Evolutionary conservation across 192 early-diverging fungal genomes (phyloP).

Genomic region (Entomortierella lignicola): DNA sequence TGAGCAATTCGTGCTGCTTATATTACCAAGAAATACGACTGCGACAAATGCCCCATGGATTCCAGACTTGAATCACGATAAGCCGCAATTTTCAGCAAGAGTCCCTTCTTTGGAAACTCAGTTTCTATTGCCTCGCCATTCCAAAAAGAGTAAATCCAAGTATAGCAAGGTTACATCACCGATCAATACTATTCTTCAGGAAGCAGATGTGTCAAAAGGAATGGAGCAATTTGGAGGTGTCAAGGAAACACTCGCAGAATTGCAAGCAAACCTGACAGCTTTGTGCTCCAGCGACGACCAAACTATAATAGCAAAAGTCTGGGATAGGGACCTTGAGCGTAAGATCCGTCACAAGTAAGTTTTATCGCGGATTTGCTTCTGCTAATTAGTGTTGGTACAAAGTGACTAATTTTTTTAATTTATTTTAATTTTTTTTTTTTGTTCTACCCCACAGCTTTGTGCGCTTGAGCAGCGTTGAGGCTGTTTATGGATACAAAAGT

Average conservation of each 20-base stretch:
- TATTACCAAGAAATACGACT: constrained; percentile 19
- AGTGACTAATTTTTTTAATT: not conserved
- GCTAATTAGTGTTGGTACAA: not conserved
- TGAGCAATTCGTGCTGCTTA: constrained; percentile 34
- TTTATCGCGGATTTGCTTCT: not conserved
- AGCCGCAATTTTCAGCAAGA: constrained; percentile 10
- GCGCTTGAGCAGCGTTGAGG: constrained; percentile 8
- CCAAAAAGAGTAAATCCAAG: not conserved
- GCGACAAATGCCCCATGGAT: constrained; percentile 34
- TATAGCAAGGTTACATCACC: not conserved
- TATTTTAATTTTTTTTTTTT: not conserved
- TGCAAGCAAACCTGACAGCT: constrained; percentile 1
- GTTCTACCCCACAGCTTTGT: too few relatives aligned
- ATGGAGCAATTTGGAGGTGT: constrained; percentile 38
- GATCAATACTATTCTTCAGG: not conserved
- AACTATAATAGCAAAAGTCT: not conserved
- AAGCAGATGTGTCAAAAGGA: not conserved
- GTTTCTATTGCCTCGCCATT: not conserved
- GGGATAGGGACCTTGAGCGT: not conserved
- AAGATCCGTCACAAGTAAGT: constrained; percentile 23
- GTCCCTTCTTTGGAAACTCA: not conserved
- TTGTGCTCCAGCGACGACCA: constrained; percentile 2
- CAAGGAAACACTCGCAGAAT: constrained; percentile 2
- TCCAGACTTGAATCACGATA: constrained; percentile 39
- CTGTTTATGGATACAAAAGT: constrained; percentile 12